Evolutionary conservation across 2,329 filamentous ascomycete genomes (phyloP), one percentile per base, ranked within the genome.

Genomic region (Neocucurbitaria cava): DNA sequence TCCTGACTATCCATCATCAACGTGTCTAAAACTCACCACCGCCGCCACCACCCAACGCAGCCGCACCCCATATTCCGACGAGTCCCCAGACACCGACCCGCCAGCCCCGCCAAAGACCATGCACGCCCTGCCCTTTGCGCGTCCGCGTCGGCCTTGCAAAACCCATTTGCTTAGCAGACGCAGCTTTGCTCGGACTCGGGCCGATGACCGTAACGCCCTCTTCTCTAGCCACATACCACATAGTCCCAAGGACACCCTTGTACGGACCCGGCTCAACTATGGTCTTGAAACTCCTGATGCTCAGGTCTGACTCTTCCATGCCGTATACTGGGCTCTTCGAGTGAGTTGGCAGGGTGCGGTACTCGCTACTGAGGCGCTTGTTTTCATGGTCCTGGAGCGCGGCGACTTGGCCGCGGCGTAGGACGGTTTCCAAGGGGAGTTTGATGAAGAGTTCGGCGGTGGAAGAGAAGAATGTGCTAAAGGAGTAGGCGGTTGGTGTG

Each of bases 391-490:
- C 74, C 52, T 74, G 69, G 0, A 77, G 68, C 1, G 92, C 87
- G 1, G 88, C 82, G 54, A 95, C 89, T 76, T 99, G 95, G 5
- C 91, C 94, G 55, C 95, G 87, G 43, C 95, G 88, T 7, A 98
- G 83, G 15, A 96, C 90, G 0, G 94, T 98, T 77, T 99, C 95
- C 4, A 98, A 81, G 0, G 95, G 95, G 11, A 98, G 85, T 69
- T 94, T 93, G 62, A 96, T 77, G 66, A 95, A 90, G 28, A 98
- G 85, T 44, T 96, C 93, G 2, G 87, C 82, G 0, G 88, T 87
- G 2, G 91, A 92, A 13, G 91, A 87, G 62, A 91, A 82, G 77
- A 98, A 96, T 48, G 91, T 91, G 69, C 87, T 87, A 41, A 96
- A 73, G 18, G 89, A 91, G 81, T 96, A 98, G 13, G 90, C 85